Base-by-base conservation (phyloP, 768 basidiomycete genomes). In the Amyloporia xantha region DNA sequence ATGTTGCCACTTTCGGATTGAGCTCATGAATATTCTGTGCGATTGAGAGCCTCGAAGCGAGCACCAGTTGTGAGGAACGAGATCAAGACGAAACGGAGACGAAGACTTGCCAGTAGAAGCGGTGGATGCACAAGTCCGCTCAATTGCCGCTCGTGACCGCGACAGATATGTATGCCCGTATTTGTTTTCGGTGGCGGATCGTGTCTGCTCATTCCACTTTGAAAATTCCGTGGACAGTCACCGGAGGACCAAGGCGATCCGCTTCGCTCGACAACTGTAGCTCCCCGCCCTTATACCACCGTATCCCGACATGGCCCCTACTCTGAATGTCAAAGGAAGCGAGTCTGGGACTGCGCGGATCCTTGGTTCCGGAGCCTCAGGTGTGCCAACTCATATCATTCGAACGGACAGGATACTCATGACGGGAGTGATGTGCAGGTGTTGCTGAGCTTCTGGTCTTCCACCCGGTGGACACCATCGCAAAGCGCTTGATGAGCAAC, bases 401-500 rank as follows among this genome's bases (percentile, higher is more conserved):
- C 41, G 20, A 15, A 33, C n/a, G 49, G n/a, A 12, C 46, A n/a
- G n/a, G n/a, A n/a, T n/a, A n/a, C n/a, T n/a, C n/a, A n/a, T 27
- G 15, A 45, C 13, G 27, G 13, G 3, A 12, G 26, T 10, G 19
- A n/a, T 13, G 35, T 53, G 26, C 54, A 95, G 94, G 94, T 62
- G 75, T 99, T 60, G 92, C 94, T 56, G 95, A 99, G 73, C 76
- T 99, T 47, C 69, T 96, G 57, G 81, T 97, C 17, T n/a, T n/a
- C n/a, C n/a, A n/a, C n/a, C n/a, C n/a, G n/a, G n/a, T n/a, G n/a
- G n/a, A n/a, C n/a, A n/a, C 96, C 1, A 84, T 97, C 47, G 92
- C 96, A n/a, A 99, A 99, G 68, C 86, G 95, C 28, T 68, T 99
- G 45, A 99, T 99, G 95, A 94, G 91, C 66, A 96, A 97, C 79